These are phyloP conservation scores for Sequoiadendron giganteum DNA, from an alignment of 75 land plant species.

Conservation along the genomic window DNA sequence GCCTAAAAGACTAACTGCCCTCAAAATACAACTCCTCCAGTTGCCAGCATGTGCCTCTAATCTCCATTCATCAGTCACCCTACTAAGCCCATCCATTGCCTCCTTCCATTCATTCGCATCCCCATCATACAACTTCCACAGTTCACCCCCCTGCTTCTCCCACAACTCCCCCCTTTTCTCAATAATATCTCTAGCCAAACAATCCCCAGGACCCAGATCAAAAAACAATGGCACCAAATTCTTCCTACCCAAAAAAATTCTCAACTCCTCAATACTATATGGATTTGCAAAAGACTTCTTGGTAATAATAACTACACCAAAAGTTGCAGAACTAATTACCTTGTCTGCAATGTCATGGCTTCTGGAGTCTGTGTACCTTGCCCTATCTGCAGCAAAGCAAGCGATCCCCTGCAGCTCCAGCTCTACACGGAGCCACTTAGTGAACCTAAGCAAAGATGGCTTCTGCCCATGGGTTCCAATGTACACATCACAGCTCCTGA, in stretches of 20 bases:
- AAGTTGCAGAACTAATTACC: slow-evolving; percentile 61
- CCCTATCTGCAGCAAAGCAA: slow-evolving; percentile 75
- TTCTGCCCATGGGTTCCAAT: slow-evolving; percentile 74
- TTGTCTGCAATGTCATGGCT: slow-evolving; percentile 56
- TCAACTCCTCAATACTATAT: slow-evolving; percentile 78
- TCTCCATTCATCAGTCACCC: slow-evolving; percentile 64
- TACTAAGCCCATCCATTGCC: slow-evolving; percentile 58
- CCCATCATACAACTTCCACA: slow-evolving; percentile 81
- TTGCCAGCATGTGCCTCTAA: slow-evolving; percentile 78
- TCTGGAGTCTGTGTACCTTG: slow-evolving; percentile 50
- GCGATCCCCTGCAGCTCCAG: slow-evolving; percentile 80
- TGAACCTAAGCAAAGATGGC: slow-evolving; percentile 61
- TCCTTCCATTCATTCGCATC: slow-evolving; percentile 83
- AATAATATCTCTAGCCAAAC: slow-evolving; percentile 80
- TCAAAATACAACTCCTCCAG: slow-evolving; percentile 82
- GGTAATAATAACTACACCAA: slow-evolving; percentile 79
- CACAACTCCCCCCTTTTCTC: slow-evolving; percentile 81
- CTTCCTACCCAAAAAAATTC: slow-evolving; percentile 55
- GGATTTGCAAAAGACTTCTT: slow-evolving; percentile 70
- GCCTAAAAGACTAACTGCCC: slow-evolving; percentile 60
- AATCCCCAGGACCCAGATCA: slow-evolving; percentile 73
- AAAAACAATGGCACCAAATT: slow-evolving; percentile 88
- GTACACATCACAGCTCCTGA: slow-evolving; percentile 79
- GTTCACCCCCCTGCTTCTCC: slow-evolving; percentile 92
- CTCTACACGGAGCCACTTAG: slow-evolving; percentile 87